These are phyloP conservation scores for Chaetothyriales sp. DNA, from an alignment of 2,329 filamentous ascomycete species.

Conservation along the genomic window DNA sequence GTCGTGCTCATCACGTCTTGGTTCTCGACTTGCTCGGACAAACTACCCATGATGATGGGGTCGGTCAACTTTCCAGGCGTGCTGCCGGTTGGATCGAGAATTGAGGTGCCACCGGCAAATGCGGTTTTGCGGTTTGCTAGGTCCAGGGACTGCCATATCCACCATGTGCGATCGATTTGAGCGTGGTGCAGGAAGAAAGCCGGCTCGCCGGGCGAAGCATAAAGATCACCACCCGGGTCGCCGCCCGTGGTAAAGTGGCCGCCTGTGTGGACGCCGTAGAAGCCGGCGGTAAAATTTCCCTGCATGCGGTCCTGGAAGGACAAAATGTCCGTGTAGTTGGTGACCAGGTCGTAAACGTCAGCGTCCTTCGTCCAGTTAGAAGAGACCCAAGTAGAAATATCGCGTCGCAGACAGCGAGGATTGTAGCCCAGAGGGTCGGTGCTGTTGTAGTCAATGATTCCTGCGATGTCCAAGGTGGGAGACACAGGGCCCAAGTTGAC, in stretches of 20 bases:
- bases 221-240: conserved; percentile 25
- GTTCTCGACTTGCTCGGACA: conserved; percentile 26
- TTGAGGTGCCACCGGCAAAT: conserved; percentile 33
- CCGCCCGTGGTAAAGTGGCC: conserved; percentile 32
- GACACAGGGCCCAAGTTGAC: conserved; percentile 21
- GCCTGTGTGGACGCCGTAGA: conserved; percentile 33
- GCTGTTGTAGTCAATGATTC: conserved; percentile 3
- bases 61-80: conserved; percentile 35
- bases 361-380: conserved; percentile 15
- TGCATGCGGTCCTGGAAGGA: conserved; percentile 29
- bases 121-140: conserved; percentile 23
- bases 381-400: background rate
- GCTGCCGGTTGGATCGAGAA: conserved; percentile 31
- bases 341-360: conserved; percentile 8
- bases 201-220: conserved; percentile 34
- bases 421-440: conserved; percentile 17
- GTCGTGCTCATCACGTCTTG: conserved; percentile 30
- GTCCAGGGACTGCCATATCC: conserved; percentile 38
- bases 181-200: conserved; percentile 37
- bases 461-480: conserved; percentile 1
- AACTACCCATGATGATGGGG: conserved; percentile 26
- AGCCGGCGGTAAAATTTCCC: conserved; percentile 21
- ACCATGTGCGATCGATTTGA: conserved; percentile 36
- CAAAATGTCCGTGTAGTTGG: conserved; percentile 18
- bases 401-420: conserved; percentile 20